These are phyloP conservation scores for Quercus variabilis DNA, from an alignment of 306 rosid genomes.

Conservation along the genomic window DNA sequence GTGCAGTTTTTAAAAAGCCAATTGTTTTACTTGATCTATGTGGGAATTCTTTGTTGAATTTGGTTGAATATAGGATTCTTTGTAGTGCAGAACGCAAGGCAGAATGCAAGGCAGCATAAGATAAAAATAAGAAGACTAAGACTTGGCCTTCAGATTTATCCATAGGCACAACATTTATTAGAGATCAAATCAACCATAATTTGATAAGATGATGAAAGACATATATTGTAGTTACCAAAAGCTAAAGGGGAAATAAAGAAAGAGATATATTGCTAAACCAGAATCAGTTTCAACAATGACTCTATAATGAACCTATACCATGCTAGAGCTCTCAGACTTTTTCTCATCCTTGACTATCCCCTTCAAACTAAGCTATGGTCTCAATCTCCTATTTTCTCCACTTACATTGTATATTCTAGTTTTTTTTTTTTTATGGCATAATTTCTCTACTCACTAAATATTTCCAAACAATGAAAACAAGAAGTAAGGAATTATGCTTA, in stretches of 20 bases:
- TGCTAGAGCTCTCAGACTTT: neutral
- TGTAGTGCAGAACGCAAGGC: no score
- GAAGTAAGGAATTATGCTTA: neutral
- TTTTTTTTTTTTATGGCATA: constrained; percentile 6
- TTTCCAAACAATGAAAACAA: neutral
- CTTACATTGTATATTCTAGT: neutral
- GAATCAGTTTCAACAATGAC: no score
- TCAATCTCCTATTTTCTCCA: neutral
- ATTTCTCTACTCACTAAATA: constrained; percentile 10
- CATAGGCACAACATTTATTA: neutral
- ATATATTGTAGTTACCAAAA: no score
- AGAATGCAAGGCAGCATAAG: no score
- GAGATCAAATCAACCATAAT: neutral
- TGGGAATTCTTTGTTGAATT: no score
- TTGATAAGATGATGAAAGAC: no score
- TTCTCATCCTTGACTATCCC: neutral
- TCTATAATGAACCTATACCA: neutral
- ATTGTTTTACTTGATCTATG: no score
- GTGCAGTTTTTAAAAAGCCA: no score
- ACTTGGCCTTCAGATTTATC: neutral
- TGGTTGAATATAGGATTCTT: no score
- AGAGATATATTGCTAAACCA: no score
- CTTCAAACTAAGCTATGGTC: neutral
- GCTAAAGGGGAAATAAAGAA: no score
- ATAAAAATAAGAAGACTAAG: no score